These are phyloP conservation scores for Fistulifera pelliculosa DNA, from an alignment of 108 stramenopile species.

Conservation along the genomic window DNA sequence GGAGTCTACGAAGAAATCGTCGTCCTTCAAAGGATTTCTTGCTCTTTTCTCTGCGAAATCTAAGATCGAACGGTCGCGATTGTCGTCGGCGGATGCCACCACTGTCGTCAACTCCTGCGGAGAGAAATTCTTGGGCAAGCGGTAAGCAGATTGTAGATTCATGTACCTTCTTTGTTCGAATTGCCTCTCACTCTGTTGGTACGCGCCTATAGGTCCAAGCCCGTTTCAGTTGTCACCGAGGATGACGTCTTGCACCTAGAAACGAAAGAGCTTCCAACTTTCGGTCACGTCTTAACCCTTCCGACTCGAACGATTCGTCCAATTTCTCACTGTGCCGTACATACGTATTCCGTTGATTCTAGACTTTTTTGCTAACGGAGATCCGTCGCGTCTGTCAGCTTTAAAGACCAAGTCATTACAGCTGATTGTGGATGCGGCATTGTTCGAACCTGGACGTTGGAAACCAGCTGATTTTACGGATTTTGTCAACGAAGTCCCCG, in stretches of 20 bases:
- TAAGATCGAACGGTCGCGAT: conserved; percentile 54
- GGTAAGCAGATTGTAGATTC: conserved; percentile 28
- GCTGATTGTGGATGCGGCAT: conserved; percentile 87
- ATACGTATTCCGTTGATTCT: conserved; percentile 93
- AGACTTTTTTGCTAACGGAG: conserved; percentile 93
- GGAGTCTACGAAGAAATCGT: conserved; percentile 20
- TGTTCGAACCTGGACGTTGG: conserved; percentile 94
- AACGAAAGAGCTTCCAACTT: conserved; percentile 85
- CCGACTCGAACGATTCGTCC: conserved; percentile 91
- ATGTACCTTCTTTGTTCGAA: not conserved
- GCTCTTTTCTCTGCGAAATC: conserved; percentile 55
- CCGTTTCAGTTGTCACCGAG: conserved; percentile 77
- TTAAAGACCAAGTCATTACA: conserved; percentile 85
- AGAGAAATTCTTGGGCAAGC: conserved; percentile 68
- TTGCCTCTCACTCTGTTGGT: not conserved
- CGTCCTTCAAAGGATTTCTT: conserved; percentile 63
- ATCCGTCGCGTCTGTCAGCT: conserved; percentile 79
- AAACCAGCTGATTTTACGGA: conserved; percentile 72
- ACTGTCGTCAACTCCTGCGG: conserved; percentile 88
- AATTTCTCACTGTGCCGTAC: conserved; percentile 93
- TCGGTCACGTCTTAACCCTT: conserved; percentile 83
- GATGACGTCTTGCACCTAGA: conserved; percentile 91
- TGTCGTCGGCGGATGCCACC: conserved; percentile 82
- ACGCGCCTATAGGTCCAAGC: conserved; percentile 32
- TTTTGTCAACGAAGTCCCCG: conserved; percentile 67